Evolutionary conservation across 768 basidiomycete species (phyloP).

Genomic region (Auriscalpium microsporum): DNA sequence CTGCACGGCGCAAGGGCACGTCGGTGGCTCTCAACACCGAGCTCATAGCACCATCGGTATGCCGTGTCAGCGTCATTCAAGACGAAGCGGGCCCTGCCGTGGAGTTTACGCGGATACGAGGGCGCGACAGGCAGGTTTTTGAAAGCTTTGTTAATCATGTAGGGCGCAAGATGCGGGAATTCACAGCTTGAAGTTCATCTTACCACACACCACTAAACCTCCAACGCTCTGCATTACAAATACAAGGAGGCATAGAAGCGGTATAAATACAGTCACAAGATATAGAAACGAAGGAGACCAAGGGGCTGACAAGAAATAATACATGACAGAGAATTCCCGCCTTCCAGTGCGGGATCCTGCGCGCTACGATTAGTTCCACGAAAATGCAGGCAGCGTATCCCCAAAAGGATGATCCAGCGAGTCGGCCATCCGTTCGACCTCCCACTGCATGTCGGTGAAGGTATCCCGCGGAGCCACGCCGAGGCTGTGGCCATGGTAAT

Average conservation of each 20-base stretch:
- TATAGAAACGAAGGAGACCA: no score
- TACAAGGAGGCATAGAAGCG: no score
- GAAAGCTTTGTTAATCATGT: constrained; percentile 67
- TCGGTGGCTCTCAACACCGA: constrained; percentile 1
- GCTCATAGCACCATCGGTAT: constrained; percentile 2
- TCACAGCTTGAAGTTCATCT: no score
- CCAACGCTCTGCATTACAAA: no score
- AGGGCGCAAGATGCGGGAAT: constrained; percentile 35
- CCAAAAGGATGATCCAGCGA: background rate
- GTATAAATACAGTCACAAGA: no score
- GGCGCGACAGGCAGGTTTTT: constrained; percentile 46
- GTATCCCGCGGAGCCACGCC: background rate
- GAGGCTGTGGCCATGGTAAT: background rate
- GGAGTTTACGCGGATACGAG: constrained; percentile 56
- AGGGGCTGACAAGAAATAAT: no score
- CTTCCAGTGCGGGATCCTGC: no score
- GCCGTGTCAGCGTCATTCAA: constrained; percentile 20
- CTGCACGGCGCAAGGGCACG: constrained; percentile 41
- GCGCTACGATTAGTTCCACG: no score
- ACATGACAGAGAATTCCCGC: no score
- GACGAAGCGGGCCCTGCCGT: constrained; percentile 18
- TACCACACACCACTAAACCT: no score
- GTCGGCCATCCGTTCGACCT: background rate
- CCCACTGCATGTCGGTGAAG: background rate
- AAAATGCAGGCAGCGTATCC: no score